phyloP scores from a whole-genome alignment of 2,329 filamentous ascomycete species.

The Fusarium brachygibbosum region DNA sequence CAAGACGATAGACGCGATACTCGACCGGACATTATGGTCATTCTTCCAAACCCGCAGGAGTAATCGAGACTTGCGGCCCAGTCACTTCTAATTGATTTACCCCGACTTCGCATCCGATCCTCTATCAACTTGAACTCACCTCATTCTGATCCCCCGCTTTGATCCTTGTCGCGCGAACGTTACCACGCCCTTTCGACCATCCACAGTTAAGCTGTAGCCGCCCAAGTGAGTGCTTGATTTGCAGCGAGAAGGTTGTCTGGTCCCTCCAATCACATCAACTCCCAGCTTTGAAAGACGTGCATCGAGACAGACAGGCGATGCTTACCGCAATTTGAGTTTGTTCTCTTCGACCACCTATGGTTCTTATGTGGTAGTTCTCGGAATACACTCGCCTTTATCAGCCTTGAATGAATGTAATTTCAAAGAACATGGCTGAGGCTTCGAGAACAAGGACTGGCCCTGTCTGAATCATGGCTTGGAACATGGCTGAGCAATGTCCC shows the following conservation, averaged over 20 bases:
- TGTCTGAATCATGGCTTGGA: constrained; percentile 33
- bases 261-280: constrained; percentile 24
- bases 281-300: constrained; percentile 9
- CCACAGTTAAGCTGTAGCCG: constrained; percentile 46
- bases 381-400: constrained; percentile 8
- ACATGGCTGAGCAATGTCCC: constrained; percentile 41
- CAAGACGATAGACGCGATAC: constrained; percentile 23
- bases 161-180: constrained; percentile 36
- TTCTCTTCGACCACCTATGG: constrained; percentile 1
- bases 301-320: constrained; percentile 6
- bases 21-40: not conserved
- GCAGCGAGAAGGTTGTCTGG: constrained; percentile 27
- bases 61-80: not conserved
- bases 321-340: constrained; percentile 26
- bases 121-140: not conserved
- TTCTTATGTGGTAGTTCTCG: not conserved
- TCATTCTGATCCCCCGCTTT: constrained; percentile 16
- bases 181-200: constrained; percentile 33
- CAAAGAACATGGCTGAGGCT: constrained; percentile 18
- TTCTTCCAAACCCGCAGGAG: constrained; percentile 6
- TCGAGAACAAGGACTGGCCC: constrained; percentile 21
- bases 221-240: constrained; percentile 32
- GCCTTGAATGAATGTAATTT: constrained; percentile 32
- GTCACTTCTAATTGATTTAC: constrained; percentile 2
- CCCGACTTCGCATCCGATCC: constrained; percentile 15